phyloP scores from a whole-genome alignment of 257 asterid genomes.

The Solanum appendiculatum region DNA sequence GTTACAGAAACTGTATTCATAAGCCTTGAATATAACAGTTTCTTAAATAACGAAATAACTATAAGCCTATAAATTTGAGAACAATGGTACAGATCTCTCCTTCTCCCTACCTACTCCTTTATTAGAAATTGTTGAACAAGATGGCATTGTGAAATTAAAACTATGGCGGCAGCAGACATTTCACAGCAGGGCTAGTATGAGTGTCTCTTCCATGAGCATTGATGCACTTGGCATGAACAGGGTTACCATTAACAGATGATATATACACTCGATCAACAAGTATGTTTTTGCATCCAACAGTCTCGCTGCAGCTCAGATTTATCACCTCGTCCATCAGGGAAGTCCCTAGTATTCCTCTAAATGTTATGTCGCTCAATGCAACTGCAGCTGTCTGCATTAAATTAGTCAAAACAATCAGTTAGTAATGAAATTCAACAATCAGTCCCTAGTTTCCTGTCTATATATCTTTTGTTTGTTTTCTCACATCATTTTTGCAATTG shows the following conservation, averaged over 20 bases:
- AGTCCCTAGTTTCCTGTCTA: neutral
- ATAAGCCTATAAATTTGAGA: neutral
- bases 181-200: constrained; percentile 34
- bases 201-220: constrained; percentile 51
- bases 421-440: neutral
- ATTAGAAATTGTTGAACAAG: neutral
- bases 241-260: constrained; percentile 14
- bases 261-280: constrained; percentile 34
- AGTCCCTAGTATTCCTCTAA: constrained; percentile 42
- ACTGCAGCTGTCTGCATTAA: constrained; percentile 40
- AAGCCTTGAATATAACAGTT: neutral
- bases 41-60: neutral
- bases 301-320: constrained; percentile 40
- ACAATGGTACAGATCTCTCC: neutral
- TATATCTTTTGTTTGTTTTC: neutral
- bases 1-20: neutral
- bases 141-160: neutral
- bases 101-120: neutral
- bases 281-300: constrained; percentile 28
- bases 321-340: constrained; percentile 34
- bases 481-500: constrained; percentile 44
- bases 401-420: neutral
- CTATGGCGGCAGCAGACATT: constrained; percentile 26
- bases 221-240: constrained; percentile 27
- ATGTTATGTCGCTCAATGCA: constrained; percentile 40